Conservation (phyloP, 257 asterid genomes). For the Forsythia viridissima region DNA sequence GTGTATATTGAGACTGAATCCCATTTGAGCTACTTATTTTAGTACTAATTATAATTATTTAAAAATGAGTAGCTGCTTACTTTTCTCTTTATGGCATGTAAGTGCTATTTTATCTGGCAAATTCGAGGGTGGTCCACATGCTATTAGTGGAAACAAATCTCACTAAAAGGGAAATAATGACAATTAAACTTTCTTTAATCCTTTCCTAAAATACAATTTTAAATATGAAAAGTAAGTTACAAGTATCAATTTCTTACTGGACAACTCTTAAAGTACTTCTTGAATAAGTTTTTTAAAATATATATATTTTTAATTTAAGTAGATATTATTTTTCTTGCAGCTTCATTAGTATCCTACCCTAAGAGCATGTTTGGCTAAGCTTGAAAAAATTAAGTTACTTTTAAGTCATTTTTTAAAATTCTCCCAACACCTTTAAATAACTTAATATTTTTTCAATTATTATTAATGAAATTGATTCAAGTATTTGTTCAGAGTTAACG, state of each 20-base stretch:
- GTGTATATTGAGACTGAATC: neutral
- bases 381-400: too few species aligned
- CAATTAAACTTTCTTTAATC: neutral
- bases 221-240: neutral
- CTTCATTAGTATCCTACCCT: neutral
- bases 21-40: neutral
- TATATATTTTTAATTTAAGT: too few species aligned
- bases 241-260: neutral
- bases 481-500: too few species aligned
- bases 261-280: neutral
- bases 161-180: neutral
- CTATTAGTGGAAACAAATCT: conserved; percentile 48
- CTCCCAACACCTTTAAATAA: too few species aligned
- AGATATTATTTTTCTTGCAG: neutral
- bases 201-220: neutral
- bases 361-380: too few species aligned
- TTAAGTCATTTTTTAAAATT: too few species aligned
- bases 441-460: too few species aligned
- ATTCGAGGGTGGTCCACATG: conserved; percentile 16
- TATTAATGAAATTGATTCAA: too few species aligned
- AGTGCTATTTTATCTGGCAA: conserved; percentile 42
- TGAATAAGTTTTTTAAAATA: too few species aligned
- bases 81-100: conserved; percentile 26
- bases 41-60: neutral
- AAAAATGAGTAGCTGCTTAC: neutral